Conservation (phyloP, 768 basidiomycete species). For the Sutorius australiensis region DNA sequence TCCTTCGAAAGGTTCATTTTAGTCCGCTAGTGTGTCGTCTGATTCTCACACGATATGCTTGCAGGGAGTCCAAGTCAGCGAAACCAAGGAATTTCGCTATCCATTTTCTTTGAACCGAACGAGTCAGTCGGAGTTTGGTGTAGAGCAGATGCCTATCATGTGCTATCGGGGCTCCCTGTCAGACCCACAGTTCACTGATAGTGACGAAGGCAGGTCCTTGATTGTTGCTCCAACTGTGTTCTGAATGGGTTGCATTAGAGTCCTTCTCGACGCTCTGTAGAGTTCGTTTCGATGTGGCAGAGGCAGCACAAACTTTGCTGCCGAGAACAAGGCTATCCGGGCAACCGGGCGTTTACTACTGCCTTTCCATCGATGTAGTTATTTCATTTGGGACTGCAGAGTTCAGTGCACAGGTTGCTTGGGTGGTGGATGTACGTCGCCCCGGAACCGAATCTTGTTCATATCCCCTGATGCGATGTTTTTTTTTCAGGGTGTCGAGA, state of each 20-base stretch:
- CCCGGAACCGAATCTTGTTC: not conserved
- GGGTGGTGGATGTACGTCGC: conserved; percentile 7
- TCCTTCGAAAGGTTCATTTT: conserved; percentile 9
- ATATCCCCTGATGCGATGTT: not conserved
- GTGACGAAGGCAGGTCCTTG: not conserved
- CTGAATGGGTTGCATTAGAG: not conserved
- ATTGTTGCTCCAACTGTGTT: rapidly evolving
- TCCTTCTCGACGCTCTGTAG: conserved; percentile 12
- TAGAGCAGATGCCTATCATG: not conserved
- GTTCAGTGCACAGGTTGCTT: conserved; percentile 25
- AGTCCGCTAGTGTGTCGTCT: not conserved
- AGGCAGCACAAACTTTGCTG: conserved; percentile 1
- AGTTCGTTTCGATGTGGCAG: conserved; percentile 4
- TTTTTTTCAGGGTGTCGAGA: conserved; percentile 6
- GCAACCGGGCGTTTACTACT: conserved; percentile 1
- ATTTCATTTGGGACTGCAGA: conserved; percentile 15
- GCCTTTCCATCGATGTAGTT: conserved; percentile 6
- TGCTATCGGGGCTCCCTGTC: conserved; percentile 12
- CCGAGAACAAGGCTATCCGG: not conserved
- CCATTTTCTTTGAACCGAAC: not conserved
- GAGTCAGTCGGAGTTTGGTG: not conserved
- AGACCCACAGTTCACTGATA: conserved; percentile 11
- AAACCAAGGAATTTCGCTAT: conserved; percentile 15
- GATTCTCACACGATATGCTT: not conserved
- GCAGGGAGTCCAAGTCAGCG: conserved; percentile 10